phyloP scores from a whole-genome alignment of 2,329 filamentous ascomycete genomes.

The Stachybotrys chlorohalonatus region DNA sequence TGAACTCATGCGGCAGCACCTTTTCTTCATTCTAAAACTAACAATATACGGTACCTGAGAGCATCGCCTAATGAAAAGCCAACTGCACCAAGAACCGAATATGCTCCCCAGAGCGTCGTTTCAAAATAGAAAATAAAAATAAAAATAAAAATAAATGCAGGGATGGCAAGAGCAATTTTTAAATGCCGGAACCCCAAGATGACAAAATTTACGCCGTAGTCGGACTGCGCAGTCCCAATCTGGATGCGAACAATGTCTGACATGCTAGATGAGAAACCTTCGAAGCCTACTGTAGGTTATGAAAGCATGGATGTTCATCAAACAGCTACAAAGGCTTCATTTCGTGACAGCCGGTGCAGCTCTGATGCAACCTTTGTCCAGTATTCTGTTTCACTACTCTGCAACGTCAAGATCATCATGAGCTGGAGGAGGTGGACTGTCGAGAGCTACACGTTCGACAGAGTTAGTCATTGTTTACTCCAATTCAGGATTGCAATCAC shows the following conservation, averaged over 20 bases:
- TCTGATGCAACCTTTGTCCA: background rate
- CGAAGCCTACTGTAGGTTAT: background rate
- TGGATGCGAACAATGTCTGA: background rate
- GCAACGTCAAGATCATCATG: slow-evolving; percentile 96
- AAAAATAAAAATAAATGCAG: too few species aligned
- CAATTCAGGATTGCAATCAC: slow-evolving; percentile 8
- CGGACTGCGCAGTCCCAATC: background rate
- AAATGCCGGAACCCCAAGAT: background rate
- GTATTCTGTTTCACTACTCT: slow-evolving; percentile 43
- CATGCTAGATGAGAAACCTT: background rate
- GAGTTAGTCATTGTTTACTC: slow-evolving; percentile 8
- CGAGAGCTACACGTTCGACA: slow-evolving; percentile 40
- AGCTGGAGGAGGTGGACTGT: slow-evolving; percentile 70
- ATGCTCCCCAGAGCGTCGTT: background rate
- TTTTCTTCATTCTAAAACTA: background rate
- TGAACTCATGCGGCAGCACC: background rate
- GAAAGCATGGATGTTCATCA: background rate
- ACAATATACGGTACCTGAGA: background rate
- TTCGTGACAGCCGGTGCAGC: background rate
- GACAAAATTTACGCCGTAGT: background rate
- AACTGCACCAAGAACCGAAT: background rate
- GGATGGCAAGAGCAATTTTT: background rate
- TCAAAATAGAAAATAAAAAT: background rate
- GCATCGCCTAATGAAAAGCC: background rate
- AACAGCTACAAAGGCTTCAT: background rate